Base-by-base conservation (phyloP, 257 asterid species). In the Lantana camara region DNA sequence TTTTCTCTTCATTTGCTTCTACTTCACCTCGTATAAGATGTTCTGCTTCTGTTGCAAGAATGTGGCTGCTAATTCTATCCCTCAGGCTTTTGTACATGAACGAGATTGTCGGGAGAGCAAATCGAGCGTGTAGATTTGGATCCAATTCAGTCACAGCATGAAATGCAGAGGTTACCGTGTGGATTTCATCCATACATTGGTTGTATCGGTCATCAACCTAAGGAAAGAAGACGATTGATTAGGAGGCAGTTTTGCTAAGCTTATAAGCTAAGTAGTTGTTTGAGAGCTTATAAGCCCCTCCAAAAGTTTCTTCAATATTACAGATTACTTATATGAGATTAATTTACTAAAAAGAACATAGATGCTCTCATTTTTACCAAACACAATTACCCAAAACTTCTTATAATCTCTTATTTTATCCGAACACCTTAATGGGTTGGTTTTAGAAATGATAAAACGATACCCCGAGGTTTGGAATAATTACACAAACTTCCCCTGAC, bases 101-200 rank as follows among this genome's bases (percentile, higher is more conserved):
- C 2, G 95, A 84, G 58, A 88, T 64, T 0, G 86, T 64, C 17
- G 81, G 83, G 45, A 91, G 90, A 38, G 87, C 91, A 46, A 88
- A 88, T 4, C 84, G 80, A 17, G 87, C 79, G 44, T 86, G 98
- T n/a, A 88, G 70, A 23, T 76, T 78, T 10, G 91, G 95, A 56
- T 86, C 85, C 75, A 88, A 57, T 75, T 88, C 98, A 1, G 95
- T 82, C 29, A 86, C 90, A 19, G 88, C 81, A 55, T 88, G 91
- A 58, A 86, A 91, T 30, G 98, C 95, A 13, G 91, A 84, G 45
- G 87, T 71, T 0, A 83, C 90, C 0, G 84, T 88, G 48, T 88
- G 96, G 73, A 91, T 79, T 70, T 91, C 96, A 14, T 88, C 91
- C 55, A 91, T 29, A 73, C 94, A 88, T 71, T 83, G 90, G 72